Evolutionary conservation across 2,329 filamentous ascomycete genomes (phyloP).

Genomic region (Fusarium clavum): DNA sequence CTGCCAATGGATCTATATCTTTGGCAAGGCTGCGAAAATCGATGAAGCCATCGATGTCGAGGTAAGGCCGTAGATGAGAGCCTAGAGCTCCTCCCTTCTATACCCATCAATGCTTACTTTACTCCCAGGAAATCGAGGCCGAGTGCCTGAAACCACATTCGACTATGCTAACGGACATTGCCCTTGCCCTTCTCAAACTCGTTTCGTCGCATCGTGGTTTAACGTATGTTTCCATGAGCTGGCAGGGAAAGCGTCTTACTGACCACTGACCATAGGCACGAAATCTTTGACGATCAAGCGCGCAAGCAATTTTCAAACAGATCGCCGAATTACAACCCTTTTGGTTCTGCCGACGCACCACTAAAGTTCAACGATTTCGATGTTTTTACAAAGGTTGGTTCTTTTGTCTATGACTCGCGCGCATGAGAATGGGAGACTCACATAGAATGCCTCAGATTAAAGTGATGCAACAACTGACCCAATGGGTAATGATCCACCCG

Average conservation of each 20-base stretch:
- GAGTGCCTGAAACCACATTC: conserved; percentile 88
- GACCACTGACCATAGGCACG: conserved; percentile 65
- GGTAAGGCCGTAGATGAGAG: conserved; percentile 61
- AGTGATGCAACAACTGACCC: conserved; percentile 87
- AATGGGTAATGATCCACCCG: conserved; percentile 88
- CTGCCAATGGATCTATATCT: conserved; percentile 92
- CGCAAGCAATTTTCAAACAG: conserved; percentile 89
- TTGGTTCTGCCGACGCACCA: conserved; percentile 80
- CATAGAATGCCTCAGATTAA: conserved; percentile 62
- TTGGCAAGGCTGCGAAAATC: conserved; percentile 90
- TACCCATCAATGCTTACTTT: background rate
- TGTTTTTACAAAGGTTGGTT: conserved; percentile 77
- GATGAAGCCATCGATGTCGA: conserved; percentile 90
- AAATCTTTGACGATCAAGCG: conserved; percentile 93
- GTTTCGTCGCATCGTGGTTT: conserved; percentile 93
- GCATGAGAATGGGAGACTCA: background rate
- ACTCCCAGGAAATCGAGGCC: conserved; percentile 80
- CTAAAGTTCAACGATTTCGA: conserved; percentile 84
- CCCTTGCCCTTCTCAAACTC: conserved; percentile 88
- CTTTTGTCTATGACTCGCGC: background rate
- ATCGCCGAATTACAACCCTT: conserved; percentile 83
- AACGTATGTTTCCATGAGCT: conserved; percentile 70
- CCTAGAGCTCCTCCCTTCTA: background rate
- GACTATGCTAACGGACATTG: conserved; percentile 80
- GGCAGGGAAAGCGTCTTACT: conserved; percentile 4